phyloP scores from a whole-genome alignment of 768 basidiomycete species.

The Trametes cinnabarina region DNA sequence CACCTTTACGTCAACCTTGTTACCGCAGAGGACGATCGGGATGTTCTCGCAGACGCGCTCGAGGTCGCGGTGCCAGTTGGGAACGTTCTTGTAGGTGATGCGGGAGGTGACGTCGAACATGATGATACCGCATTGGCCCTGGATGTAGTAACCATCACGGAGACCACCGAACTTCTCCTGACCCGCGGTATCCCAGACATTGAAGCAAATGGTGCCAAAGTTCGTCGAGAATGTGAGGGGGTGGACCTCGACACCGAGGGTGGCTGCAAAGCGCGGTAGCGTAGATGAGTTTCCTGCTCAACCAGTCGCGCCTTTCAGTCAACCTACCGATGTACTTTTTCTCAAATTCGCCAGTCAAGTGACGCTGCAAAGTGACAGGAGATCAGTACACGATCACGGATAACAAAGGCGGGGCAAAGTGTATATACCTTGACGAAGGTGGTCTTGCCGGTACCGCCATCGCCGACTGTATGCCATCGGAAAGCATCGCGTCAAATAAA shows the following conservation, averaged over 20 bases:
- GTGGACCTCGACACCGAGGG: constrained; percentile 99
- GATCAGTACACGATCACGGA: constrained; percentile 61
- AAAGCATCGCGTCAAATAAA: constrained; percentile 23
- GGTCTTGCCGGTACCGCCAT: constrained; percentile 97
- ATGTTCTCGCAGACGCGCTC: constrained; percentile 99
- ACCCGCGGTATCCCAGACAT: constrained; percentile 99
- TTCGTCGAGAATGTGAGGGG: constrained; percentile 95
- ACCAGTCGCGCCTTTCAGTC: constrained; percentile 2
- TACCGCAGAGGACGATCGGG: constrained; percentile 98
- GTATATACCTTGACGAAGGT: constrained; percentile 90
- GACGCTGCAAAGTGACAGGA: constrained; percentile 56
- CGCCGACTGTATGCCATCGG: constrained; percentile 63
- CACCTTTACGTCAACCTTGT: constrained; percentile 99
- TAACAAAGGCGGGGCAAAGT: constrained; percentile 16
- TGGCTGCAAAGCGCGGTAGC: constrained; percentile 55
- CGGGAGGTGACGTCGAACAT: constrained; percentile 99
- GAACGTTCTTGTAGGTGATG: constrained; percentile 99
- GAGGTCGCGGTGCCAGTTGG: constrained; percentile 99
- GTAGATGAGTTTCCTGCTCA: constrained; percentile 14
- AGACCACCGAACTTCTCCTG: constrained; percentile 99
- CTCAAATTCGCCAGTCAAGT: constrained; percentile 99
- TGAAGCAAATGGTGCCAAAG: constrained; percentile 98
- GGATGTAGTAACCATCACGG: constrained; percentile 94
- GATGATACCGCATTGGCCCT: constrained; percentile 99
- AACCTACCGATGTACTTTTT: constrained; percentile 97